phyloP scores from a whole-genome alignment of 192 early-diverging fungal genomes.

The Podila minutissima region DNA sequence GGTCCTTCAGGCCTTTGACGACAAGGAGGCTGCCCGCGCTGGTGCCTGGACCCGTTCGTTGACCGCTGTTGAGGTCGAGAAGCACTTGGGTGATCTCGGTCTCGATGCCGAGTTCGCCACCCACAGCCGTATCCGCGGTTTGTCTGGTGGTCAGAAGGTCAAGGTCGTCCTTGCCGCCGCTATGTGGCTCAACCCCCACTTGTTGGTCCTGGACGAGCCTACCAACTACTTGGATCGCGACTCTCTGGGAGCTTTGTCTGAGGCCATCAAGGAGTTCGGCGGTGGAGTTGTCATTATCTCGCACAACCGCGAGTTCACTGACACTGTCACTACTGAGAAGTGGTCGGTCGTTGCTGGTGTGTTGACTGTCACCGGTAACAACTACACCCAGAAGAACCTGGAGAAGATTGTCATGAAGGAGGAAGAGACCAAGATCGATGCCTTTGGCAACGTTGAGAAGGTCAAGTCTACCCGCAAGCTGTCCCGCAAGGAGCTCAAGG shows the following conservation, averaged over 20 bases:
- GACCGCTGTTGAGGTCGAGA: slow-evolving; percentile 73
- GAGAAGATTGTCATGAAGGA: slow-evolving; percentile 59
- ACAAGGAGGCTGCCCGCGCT: slow-evolving; percentile 74
- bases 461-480: slow-evolving; percentile 71
- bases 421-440: slow-evolving; percentile 65
- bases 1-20: slow-evolving; percentile 63
- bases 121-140: slow-evolving; percentile 73
- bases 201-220: slow-evolving; percentile 92
- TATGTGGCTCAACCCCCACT: slow-evolving; percentile 91
- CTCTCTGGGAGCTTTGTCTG: slow-evolving; percentile 71
- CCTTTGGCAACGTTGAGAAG: slow-evolving; percentile 81
- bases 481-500: slow-evolving; percentile 61
- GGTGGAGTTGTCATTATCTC: slow-evolving; percentile 88
- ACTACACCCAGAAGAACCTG: slow-evolving; percentile 61
- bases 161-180: slow-evolving; percentile 88
- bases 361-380: slow-evolving; percentile 59
- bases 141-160: slow-evolving; percentile 88
- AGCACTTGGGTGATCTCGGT: slow-evolving; percentile 82
- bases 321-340: slow-evolving; percentile 74
- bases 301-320: slow-evolving; percentile 86
- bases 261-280: slow-evolving; percentile 78
- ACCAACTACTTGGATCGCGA: slow-evolving; percentile 79
- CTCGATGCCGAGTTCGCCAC: slow-evolving; percentile 80
- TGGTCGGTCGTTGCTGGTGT: slow-evolving; percentile 78
- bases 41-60: slow-evolving; percentile 78